Base-by-base conservation (phyloP, 805 yeast species). In the Spathaspora arborariae region DNA sequence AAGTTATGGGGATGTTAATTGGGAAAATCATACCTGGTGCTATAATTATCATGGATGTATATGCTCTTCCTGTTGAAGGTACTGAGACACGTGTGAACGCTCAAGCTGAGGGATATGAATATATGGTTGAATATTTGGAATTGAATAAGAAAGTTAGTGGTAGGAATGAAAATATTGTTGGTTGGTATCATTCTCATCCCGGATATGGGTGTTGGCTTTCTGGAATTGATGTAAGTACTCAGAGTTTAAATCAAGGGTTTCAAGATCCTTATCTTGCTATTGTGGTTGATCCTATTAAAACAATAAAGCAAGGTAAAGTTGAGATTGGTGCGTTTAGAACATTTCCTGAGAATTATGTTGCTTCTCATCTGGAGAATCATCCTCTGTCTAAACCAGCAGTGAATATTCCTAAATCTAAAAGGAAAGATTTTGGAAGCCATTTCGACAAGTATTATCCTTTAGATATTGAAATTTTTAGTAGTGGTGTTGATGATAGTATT, bases 181-280 rank as follows among this genome's bases (percentile, higher is more conserved):
- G 99, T 8, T 92, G 99, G 99, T 92, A 94, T 65, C 98, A 75
- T 64, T 89, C 92, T 4, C 99, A 92, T 64, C 99, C 99, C 0
- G 96, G 97, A 0, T 92, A 90, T 63, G 97, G 97, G 15, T 91
- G 97, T 63, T 92, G 97, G 97, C 66, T 92, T 39, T 84, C 94
- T 45, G 95, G 94, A 3, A 89, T 92, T 35, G 98, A 92, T 65
- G 96, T 94, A 27, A 83, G 87, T 39, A 92, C 98, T 0, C 98
- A 92, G 61, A 65, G 73, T 19, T 75, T 89, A 59, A 89, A 91
- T 57, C 97, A 90, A 65, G 81, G 79, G 47, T 89, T 82, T 59
- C 97, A 90, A 62, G 97, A 90, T 56, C 97, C 97, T 1, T 90
- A 87, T 59, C 70, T 90, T 48, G 97, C 97, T 0, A 71, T 90